Evolutionary conservation across 345 rosid species (phyloP), one percentile per base, ranked within the genome.

Genomic region (Aurinia saxatilis): DNA sequence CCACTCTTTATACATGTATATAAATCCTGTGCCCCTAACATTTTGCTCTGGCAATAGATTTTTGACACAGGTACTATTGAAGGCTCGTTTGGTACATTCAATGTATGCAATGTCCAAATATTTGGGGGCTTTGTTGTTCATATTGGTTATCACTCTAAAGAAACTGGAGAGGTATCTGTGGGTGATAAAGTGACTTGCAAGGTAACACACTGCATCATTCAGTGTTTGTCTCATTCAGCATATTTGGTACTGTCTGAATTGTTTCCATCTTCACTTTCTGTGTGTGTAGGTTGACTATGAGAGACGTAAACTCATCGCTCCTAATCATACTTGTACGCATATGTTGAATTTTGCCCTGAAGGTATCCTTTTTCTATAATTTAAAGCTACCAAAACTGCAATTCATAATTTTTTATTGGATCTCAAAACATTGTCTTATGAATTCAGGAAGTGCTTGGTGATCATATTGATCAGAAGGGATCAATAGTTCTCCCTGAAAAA

Each of bases 381-480:
- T 35, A 1, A 33, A 19, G 11, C 8, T 51, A 4, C 49, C 10
- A 10, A 35, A 29, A 34, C 21, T 7, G 7, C 23, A 39, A 30
- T 53, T 2, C 50, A 6, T 47, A 37, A 3, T 34, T 27, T 16
- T 29, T 25, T 5, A 10, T 4, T 61, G 29, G 46, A 12, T 34
- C 68, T 69, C 36, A 40, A 29, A 23, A 9, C 18, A 50, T 49
- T 34, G 12, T 49, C 19, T 36, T 57, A 53, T 67, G 47, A 67
- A 44, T 66, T 56, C 82, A 93, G 99, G 89, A 95, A 76, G 95
- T 90, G 25, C 90, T 95, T 37, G 99, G 97, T 8, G 72, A 82
- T 80, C 99, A 95, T 72, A 82, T 95, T 72, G 97, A 95, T 72
- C 97, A 90, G 80, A 90, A 95, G 76, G 99, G 97, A 63, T 95